phyloP scores from a whole-genome alignment of 768 basidiomycete genomes.

The Chalciporus chontae region DNA sequence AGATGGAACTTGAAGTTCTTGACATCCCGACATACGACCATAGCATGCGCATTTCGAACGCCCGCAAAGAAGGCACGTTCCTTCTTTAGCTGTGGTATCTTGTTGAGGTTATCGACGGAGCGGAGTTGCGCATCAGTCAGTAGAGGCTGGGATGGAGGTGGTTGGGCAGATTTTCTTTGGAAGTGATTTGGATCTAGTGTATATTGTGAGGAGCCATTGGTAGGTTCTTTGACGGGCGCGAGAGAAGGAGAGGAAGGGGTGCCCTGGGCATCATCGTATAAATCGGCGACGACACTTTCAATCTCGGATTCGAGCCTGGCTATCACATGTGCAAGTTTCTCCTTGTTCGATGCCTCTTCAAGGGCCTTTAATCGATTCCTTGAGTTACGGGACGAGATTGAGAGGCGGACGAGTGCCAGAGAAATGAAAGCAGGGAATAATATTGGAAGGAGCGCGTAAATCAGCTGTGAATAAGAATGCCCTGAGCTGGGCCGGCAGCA shows the following conservation, averaged over 20 bases:
- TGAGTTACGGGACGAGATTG: constrained; percentile 56
- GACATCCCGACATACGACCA: constrained; percentile 68
- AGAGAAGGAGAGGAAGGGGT: constrained; percentile 17
- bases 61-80: constrained; percentile 60
- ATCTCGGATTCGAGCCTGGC: constrained; percentile 56
- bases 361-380: constrained; percentile 61
- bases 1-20: constrained; percentile 55
- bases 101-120: constrained; percentile 60
- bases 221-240: not conserved
- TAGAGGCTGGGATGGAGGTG: constrained; percentile 36
- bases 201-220: not conserved
- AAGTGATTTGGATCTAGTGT: not conserved
- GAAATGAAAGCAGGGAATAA: constrained; percentile 59
- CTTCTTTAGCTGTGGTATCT: constrained; percentile 65
- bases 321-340: constrained; percentile 56
- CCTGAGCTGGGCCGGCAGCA: not conserved
- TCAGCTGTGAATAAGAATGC: constrained; percentile 35
- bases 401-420: constrained; percentile 52
- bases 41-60: constrained; percentile 64
- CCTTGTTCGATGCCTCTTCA: constrained; percentile 49
- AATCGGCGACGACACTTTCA: constrained; percentile 58
- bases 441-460: constrained; percentile 58
- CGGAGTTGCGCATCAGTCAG: constrained; percentile 55
- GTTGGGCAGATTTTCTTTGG: constrained; percentile 3
- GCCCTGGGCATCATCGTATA: constrained; percentile 45